Evolutionary conservation across 768 basidiomycete genomes (phyloP).

Genomic region (Tephrocybe sp.): DNA sequence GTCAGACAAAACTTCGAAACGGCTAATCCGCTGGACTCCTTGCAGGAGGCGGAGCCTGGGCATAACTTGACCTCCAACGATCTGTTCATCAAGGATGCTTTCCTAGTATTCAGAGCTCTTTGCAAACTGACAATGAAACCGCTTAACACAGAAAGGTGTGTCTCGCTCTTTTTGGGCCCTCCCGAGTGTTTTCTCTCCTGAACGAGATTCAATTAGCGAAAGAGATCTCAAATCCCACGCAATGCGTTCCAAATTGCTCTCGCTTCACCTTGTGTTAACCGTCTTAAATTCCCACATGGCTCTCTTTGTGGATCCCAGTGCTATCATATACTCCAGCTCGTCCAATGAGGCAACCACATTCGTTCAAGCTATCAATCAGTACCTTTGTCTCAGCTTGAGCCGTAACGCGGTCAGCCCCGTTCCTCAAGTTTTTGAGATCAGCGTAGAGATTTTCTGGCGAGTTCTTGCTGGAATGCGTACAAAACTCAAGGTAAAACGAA

Average conservation of each 20-base stretch:
- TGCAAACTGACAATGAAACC: slow-evolving; percentile 99
- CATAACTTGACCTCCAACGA: slow-evolving; percentile 74
- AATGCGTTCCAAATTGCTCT: slow-evolving; percentile 95
- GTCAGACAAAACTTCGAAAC: slow-evolving; percentile 35
- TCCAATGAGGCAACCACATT: slow-evolving; percentile 87
- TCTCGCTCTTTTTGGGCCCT: background rate
- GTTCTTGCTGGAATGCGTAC: slow-evolving; percentile 92
- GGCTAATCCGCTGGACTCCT: slow-evolving; percentile 32
- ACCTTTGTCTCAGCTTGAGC: slow-evolving; percentile 89
- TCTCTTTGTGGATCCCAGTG: slow-evolving; percentile 82
- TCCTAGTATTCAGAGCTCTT: slow-evolving; percentile 93
- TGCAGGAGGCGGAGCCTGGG: slow-evolving; percentile 32
- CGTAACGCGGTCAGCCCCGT: slow-evolving; percentile 95
- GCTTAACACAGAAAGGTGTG: slow-evolving; percentile 87
- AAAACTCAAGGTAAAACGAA: slow-evolving; percentile 83
- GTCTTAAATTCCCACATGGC: slow-evolving; percentile 90
- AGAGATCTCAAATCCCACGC: slow-evolving; percentile 95
- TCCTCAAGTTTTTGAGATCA: slow-evolving; percentile 95
- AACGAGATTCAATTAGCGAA: slow-evolving; percentile 54
- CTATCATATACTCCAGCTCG: slow-evolving; percentile 91
- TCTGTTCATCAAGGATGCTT: slow-evolving; percentile 95
- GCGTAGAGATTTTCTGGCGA: slow-evolving; percentile 98
- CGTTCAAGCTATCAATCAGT: slow-evolving; percentile 93
- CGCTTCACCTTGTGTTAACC: slow-evolving; percentile 90
- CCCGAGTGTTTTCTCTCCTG: background rate